Evolutionary conservation across 2,329 filamentous ascomycete species (phyloP), one percentile per base, ranked within the genome.

Genomic region (Byssochlamys sp.): DNA sequence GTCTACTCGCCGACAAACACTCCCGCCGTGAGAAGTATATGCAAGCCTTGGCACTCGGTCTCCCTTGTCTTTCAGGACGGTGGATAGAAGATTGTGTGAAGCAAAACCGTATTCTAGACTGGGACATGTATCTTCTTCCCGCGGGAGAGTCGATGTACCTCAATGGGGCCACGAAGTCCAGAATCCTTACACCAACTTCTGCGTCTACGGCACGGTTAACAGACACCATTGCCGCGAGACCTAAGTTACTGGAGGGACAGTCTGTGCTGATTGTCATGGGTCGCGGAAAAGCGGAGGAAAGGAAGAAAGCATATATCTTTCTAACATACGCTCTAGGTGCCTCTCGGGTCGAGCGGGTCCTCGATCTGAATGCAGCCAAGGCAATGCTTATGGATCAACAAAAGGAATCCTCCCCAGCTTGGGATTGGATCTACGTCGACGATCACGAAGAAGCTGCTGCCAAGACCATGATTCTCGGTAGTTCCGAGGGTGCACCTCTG

Each of bases 1-100:
- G 90, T 3, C 77, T 97, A 12, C 89, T 99, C 59, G 87, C 91
- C 0, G 90, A 97, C 67, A 83, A 84, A 3, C 88, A 96, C 70
- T 94, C 89, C 5, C 85, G 92, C 52, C 91, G 90, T 61, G 83
- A 86, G 54, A 99, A 97, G 70, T 96, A 94, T 71, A 89, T 97
- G 80, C 91, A 97, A 74, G 94, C 94, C 0, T 81, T 99, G 1
- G 91, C 94, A 0, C 81, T 99, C 0, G 90, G 90, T 0, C 75
- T 99, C 0, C 94, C 94, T 0, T 96, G 91, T 66, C 78, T 99
- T 1, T 87, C 90, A 4, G 82, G 85, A 4, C 85, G 86, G 56
- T 99, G 94, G 92, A 77, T 95, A 53, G 80, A 83, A 27, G 82
- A 88, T 54, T 96, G 89, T 60, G 71, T 92, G 2, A 72, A 78